These are phyloP conservation scores for Tylopilus felleus DNA, from an alignment of 768 basidiomycete species.

Conservation along the genomic window DNA sequence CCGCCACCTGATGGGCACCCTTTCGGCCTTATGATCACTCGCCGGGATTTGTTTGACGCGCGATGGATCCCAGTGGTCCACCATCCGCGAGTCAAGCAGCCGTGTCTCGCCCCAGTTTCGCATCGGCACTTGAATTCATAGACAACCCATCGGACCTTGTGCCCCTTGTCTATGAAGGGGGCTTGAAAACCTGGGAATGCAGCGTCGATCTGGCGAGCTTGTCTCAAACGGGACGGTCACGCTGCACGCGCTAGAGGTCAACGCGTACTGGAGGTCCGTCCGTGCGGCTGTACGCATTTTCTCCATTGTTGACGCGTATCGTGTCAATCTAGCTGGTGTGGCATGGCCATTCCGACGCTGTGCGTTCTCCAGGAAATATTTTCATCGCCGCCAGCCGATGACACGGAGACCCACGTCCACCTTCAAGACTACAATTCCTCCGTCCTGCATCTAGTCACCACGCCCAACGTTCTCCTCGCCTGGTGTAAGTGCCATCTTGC, in stretches of 20 bases:
- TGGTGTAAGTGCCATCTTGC: slow-evolving; percentile 62
- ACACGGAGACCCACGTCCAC: slow-evolving; percentile 54
- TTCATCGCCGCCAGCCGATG: slow-evolving; percentile 22
- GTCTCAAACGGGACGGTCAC: slow-evolving; percentile 41
- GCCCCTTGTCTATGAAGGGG: slow-evolving; percentile 92
- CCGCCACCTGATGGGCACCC: slow-evolving; percentile 24
- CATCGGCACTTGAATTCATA: slow-evolving; percentile 57
- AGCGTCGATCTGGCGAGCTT: slow-evolving; percentile 81
- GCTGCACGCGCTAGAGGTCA: slow-evolving; percentile 40
- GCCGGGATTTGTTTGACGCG: slow-evolving; percentile 92
- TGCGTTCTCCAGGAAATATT: slow-evolving; percentile 68
- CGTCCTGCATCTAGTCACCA: slow-evolving; percentile 73
- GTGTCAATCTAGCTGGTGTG: slow-evolving; percentile 68
- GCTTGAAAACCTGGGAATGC: slow-evolving; percentile 97
- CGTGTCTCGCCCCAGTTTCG: background rate
- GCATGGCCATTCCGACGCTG: slow-evolving; percentile 82
- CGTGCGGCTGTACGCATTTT: background rate
- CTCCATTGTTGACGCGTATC: background rate
- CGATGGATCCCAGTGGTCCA: slow-evolving; percentile 49
- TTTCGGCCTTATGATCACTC: slow-evolving; percentile 43
- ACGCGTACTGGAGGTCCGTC: slow-evolving; percentile 65
- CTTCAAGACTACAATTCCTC: slow-evolving; percentile 91
- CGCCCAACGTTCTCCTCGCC: slow-evolving; percentile 75
- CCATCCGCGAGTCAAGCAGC: slow-evolving; percentile 21
- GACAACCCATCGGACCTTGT: slow-evolving; percentile 88